Evolutionary conservation across 2,329 filamentous ascomycete genomes (phyloP).

Genomic region (Pseudogymnoascus sp.): DNA sequence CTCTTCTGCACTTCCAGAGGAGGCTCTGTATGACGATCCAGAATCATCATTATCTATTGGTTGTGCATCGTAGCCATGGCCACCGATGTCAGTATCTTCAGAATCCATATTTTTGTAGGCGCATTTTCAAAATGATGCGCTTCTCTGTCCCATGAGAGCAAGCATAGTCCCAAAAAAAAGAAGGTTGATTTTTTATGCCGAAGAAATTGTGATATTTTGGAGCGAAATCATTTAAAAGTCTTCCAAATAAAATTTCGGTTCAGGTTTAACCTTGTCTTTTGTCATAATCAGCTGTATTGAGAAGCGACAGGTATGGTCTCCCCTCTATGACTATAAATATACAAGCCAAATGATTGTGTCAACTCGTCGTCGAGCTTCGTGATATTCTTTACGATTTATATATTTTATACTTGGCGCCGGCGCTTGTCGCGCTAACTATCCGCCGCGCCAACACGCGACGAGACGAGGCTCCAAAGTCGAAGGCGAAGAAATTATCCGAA

Average conservation of each 20-base stretch:
- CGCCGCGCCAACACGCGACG: conserved; percentile 5
- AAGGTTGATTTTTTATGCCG: background rate
- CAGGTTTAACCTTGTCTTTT: background rate
- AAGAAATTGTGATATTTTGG: background rate
- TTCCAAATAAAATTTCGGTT: background rate
- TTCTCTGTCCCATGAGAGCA: background rate
- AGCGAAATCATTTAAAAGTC: background rate
- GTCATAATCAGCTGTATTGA: background rate
- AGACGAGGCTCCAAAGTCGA: conserved; percentile 3
- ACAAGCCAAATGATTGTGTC: background rate
- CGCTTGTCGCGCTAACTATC: conserved; percentile 6
- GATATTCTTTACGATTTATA: background rate
- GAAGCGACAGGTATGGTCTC: background rate
- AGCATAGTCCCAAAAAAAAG: background rate
- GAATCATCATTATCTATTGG: background rate
- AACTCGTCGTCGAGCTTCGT: background rate
- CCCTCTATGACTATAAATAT: background rate
- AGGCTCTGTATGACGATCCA: background rate
- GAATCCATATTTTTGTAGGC: conserved; percentile 13
- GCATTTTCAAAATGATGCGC: conserved; percentile 12
- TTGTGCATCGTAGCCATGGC: background rate
- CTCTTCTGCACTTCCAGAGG: background rate
- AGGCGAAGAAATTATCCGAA: conserved; percentile 3
- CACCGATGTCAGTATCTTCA: background rate
- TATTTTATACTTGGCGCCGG: background rate